These are phyloP conservation scores for Cryptococcus jaspeensis DNA, from an alignment of 1,284 basidiomycete species.

Conservation along the genomic window DNA sequence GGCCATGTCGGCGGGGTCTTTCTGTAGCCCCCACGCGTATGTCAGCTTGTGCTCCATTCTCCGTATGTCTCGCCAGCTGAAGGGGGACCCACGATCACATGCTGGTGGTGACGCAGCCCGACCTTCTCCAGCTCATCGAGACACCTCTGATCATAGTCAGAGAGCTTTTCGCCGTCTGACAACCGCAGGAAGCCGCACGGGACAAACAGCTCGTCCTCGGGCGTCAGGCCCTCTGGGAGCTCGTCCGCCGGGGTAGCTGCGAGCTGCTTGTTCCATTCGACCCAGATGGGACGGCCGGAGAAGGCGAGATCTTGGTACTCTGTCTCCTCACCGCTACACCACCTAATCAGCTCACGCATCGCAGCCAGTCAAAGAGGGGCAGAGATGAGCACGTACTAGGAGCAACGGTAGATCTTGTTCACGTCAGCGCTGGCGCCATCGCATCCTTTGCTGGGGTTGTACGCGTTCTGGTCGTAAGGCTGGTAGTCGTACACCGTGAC, in stretches of 20 bases:
- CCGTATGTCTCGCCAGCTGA: neutral
- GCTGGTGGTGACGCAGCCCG: conserved; percentile 14
- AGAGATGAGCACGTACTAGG: conserved; percentile 15
- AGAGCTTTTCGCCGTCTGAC: conserved; percentile 6
- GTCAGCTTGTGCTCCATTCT: neutral
- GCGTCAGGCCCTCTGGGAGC: conserved; percentile 21
- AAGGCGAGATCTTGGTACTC: conserved; percentile 31
- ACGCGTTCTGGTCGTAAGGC: conserved; percentile 22
- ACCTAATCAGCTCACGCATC: neutral
- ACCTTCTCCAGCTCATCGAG: conserved; percentile 18
- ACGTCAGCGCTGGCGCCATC: conserved; percentile 30
- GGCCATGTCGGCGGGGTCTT: conserved; percentile 11
- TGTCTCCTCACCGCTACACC: conserved; percentile 12
- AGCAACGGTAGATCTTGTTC: conserved; percentile 29
- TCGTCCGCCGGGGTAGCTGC: conserved; percentile 5
- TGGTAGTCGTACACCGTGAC: conserved; percentile 28
- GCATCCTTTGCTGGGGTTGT: conserved; percentile 23
- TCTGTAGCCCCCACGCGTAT: conserved; percentile 9
- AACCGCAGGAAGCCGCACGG: conserved; percentile 21
- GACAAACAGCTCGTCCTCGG: conserved; percentile 15
- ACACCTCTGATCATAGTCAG: conserved; percentile 14
- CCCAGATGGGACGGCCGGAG: conserved; percentile 21
- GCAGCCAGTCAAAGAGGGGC: neutral
- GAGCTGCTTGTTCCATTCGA: conserved; percentile 23
- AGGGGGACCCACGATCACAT: conserved; percentile 16